These are phyloP conservation scores for Aspergillus sojae DNA, from an alignment of 2,329 filamentous ascomycete species.

Conservation along the genomic window DNA sequence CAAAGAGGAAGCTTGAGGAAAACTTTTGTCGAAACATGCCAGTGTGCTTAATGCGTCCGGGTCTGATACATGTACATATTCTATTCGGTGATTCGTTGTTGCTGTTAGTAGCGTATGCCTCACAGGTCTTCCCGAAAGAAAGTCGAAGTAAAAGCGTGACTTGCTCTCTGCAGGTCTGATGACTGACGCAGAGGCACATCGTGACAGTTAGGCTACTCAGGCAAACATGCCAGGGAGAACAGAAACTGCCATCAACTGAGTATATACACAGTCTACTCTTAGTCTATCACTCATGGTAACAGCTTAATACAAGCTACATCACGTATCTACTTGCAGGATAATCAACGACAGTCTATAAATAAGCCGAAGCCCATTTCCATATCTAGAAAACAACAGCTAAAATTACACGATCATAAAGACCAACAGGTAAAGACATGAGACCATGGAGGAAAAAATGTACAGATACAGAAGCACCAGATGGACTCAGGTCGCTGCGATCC, in stretches of 20 bases:
- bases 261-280: not conserved
- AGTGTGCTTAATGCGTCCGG: not conserved
- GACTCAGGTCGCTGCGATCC: not conserved
- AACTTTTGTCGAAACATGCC: not conserved
- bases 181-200: not conserved
- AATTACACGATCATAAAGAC: slow-evolving; percentile 20
- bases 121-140: too few relatives aligned
- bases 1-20: not conserved
- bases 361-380: not conserved
- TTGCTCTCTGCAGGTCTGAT: not conserved
- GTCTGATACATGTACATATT: not conserved
- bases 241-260: not conserved
- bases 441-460: slow-evolving; percentile 13
- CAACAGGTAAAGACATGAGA: slow-evolving; percentile 8
- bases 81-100: not conserved
- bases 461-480: slow-evolving; percentile 5
- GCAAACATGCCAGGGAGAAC: not conserved
- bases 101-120: too few relatives aligned
- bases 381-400: slow-evolving; percentile 15
- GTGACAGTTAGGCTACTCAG: not conserved
- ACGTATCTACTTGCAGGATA: not conserved
- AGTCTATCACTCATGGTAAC: not conserved
- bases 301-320: not conserved
- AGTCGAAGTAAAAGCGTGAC: not conserved
- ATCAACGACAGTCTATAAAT: not conserved